Conservation (phyloP, 345 rosid species). For the Eucalyptus cloeziana region DNA sequence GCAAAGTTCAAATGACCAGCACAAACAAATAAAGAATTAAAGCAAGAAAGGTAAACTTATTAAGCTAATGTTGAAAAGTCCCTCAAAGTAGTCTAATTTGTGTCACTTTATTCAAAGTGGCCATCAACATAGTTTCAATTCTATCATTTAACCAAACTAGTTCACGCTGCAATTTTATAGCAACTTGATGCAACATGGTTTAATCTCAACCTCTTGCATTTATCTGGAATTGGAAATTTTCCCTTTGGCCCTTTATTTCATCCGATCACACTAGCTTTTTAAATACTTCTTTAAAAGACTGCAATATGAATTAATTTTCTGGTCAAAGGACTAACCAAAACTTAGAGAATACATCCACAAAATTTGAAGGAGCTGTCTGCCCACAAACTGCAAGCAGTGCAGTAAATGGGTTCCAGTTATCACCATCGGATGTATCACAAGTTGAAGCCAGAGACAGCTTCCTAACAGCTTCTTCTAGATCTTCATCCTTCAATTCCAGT, state of each 20-base stretch:
- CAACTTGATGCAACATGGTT: background rate
- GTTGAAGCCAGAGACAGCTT: conserved; percentile 62
- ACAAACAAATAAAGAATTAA: background rate
- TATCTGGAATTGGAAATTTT: background rate
- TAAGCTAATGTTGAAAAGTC: background rate
- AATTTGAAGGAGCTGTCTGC: conserved; percentile 45
- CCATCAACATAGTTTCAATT: background rate
- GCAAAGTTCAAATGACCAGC: background rate
- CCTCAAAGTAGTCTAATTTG: background rate
- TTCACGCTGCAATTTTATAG: background rate
- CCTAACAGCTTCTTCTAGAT: conserved; percentile 47
- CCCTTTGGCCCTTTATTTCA: background rate
- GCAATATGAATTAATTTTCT: background rate
- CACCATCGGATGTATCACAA: conserved; percentile 18
- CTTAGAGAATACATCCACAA: conserved; percentile 61
- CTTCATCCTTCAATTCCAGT: background rate
- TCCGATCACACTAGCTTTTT: background rate
- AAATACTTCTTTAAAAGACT: background rate
- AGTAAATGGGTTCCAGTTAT: conserved; percentile 39
- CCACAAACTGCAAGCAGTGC: conserved; percentile 56
- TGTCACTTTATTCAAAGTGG: background rate
- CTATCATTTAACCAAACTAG: background rate
- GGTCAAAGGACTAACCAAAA: conserved; percentile 45
- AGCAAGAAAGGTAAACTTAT: background rate
- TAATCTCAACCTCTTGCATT: background rate